Evolutionary conservation across 768 basidiomycete species (phyloP).

Genomic region (Strobilomyces confusus): DNA sequence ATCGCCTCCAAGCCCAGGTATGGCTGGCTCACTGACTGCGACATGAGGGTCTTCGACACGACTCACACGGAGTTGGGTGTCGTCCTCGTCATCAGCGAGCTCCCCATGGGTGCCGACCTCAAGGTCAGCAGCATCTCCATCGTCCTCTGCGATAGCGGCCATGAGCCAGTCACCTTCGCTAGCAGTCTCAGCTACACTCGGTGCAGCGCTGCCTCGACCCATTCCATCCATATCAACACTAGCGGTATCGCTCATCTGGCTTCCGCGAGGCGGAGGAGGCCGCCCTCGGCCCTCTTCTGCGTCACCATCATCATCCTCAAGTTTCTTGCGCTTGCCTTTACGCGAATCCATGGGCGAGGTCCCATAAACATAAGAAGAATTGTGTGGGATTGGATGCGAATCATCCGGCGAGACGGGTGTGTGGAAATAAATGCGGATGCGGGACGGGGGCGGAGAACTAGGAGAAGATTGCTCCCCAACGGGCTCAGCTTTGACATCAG

Average conservation of each 20-base stretch:
- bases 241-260: slow-evolving; percentile 48
- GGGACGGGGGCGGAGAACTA: slow-evolving; percentile 58
- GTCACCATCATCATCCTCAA: slow-evolving; percentile 85
- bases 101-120: slow-evolving; percentile 55
- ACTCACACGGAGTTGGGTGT: slow-evolving; percentile 42
- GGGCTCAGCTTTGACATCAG: slow-evolving; percentile 31
- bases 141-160: slow-evolving; percentile 79
- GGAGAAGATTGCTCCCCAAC: slow-evolving; percentile 29
- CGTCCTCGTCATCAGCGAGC: slow-evolving; percentile 43
- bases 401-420: slow-evolving; percentile 83
- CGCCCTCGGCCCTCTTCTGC: slow-evolving; percentile 65
- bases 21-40: slow-evolving; percentile 30
- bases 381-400: slow-evolving; percentile 67
- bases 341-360: slow-evolving; percentile 54
- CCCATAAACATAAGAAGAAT: slow-evolving; percentile 37
- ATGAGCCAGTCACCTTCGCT: slow-evolving; percentile 87
- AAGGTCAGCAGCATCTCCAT: slow-evolving; percentile 51
- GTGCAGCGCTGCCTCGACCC: slow-evolving; percentile 58
- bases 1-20: slow-evolving; percentile 31
- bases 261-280: slow-evolving; percentile 53
- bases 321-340: slow-evolving; percentile 85
- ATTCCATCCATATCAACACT: slow-evolving; percentile 56
- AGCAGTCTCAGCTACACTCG: slow-evolving; percentile 55
- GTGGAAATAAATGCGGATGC: slow-evolving; percentile 90
- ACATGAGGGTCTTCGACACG: slow-evolving; percentile 37